Percentiles rank a stretch among this genome's conserved stretches.
Evolutionary conservation across 345 rosid species (phyloP).

Genomic region (Euphorbia pulcherrima): DNA sequence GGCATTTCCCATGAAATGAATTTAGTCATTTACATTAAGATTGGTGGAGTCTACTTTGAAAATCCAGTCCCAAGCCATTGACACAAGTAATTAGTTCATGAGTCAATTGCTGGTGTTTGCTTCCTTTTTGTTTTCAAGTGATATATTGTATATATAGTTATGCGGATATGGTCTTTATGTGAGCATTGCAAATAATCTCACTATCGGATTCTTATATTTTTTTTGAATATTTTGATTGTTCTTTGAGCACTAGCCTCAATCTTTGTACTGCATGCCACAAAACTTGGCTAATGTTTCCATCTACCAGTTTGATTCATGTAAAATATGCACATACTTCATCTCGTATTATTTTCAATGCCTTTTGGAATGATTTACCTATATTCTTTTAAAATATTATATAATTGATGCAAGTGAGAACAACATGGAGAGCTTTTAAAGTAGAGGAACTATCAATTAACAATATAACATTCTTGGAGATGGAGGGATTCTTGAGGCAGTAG

Average conservation of each 20-base stretch:
- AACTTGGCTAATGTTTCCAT: not conserved
- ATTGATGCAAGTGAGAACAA: not conserved
- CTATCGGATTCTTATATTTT: no score
- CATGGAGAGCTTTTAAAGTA: not conserved
- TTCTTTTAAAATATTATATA: not conserved
- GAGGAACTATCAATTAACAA: not conserved
- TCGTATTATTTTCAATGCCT: not conserved
- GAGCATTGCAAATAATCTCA: not conserved
- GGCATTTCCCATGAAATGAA: not conserved
- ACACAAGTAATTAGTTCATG: not conserved
- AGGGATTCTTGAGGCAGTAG: not conserved
- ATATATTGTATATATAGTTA: no score
- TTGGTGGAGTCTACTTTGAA: not conserved
- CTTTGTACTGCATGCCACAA: not conserved
- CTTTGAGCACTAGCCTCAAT: not conserved
- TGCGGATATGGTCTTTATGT: no score
- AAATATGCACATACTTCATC: not conserved
- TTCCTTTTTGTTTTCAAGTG: not conserved
- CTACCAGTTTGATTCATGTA: not conserved
- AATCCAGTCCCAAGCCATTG: not conserved
- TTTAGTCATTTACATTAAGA: not conserved
- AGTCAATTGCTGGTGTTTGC: not conserved
- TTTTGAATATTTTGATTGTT: not conserved
- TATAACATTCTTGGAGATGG: no score
- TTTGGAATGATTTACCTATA: not conserved